Conservation (phyloP, 2,329 filamentous ascomycete species). For the Cladosporium cucumerinum region DNA sequence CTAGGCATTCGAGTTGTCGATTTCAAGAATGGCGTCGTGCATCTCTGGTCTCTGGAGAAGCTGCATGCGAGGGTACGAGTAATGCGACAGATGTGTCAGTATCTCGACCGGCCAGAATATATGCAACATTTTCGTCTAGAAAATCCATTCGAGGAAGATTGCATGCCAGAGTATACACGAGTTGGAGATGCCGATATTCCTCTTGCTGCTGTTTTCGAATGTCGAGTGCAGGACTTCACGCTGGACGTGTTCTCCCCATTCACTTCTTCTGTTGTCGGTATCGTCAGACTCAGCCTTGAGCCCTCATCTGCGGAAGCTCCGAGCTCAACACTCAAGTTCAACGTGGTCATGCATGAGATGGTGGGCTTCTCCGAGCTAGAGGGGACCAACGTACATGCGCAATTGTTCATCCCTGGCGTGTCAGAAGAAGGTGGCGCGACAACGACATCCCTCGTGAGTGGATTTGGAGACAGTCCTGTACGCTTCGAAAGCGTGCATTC, state of each 20-base stretch:
- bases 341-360: conserved; percentile 96
- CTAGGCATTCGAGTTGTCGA: conserved; percentile 87
- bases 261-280: conserved; percentile 84
- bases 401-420: conserved; percentile 90
- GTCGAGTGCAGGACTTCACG: conserved; percentile 87
- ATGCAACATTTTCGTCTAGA: conserved; percentile 87
- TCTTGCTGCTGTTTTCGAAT: conserved; percentile 88
- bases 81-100: conserved; percentile 97
- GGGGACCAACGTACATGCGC: conserved; percentile 90
- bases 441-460: conserved; percentile 88
- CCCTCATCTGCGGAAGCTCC: conserved; percentile 91
- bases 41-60: conserved; percentile 93
- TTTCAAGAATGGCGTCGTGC: conserved; percentile 79
- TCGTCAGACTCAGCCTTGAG: conserved; percentile 85
- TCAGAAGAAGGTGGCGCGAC: conserved; percentile 86
- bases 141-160: conserved; percentile 88
- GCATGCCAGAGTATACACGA: conserved; percentile 87
- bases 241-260: conserved; percentile 90
- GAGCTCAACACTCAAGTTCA: conserved; percentile 91
- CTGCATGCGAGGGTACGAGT: conserved; percentile 79
- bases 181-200: conserved; percentile 92
- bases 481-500: conserved; percentile 97
- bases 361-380: conserved; percentile 92
- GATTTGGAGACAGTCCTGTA: conserved; percentile 89
- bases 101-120: conserved; percentile 92